Percentiles rank a stretch among this genome's conserved stretches.
phyloP scores from a whole-genome alignment of 768 basidiomycete species.

The Dioszegia hungarica region DNA sequence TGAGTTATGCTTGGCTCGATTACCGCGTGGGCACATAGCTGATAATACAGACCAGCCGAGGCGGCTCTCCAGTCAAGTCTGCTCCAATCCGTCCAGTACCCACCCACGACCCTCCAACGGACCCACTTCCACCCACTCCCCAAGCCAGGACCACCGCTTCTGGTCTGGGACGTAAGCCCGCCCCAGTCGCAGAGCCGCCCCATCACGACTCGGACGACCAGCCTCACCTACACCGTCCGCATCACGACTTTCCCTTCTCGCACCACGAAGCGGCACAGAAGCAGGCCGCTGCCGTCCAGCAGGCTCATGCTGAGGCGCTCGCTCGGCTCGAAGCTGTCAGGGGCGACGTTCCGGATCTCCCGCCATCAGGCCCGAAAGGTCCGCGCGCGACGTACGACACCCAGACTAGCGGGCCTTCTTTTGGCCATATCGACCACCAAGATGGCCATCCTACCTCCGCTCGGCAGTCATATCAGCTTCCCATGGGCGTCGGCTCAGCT shows the following conservation, averaged over 20 bases:
- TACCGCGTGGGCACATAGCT: not conserved
- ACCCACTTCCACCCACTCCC: constrained; percentile 12
- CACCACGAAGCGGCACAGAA: constrained; percentile 27
- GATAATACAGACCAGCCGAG: constrained; percentile 1
- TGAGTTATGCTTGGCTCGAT: constrained; percentile 1
- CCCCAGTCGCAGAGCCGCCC: constrained; percentile 9
- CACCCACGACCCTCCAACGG: constrained; percentile 2
- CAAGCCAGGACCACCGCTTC: not conserved
- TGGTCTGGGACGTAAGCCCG: constrained; percentile 6
- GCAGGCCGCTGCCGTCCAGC: constrained; percentile 29
- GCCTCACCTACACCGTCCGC: constrained; percentile 30
- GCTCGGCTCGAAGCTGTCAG: constrained; percentile 27
- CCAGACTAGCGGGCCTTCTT: constrained; percentile 39
- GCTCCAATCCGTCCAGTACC: constrained; percentile 1
- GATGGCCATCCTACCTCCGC: constrained; percentile 27
- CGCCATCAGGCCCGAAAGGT: constrained; percentile 12
- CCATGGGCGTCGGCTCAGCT: not conserved
- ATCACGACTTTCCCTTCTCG: constrained; percentile 35
- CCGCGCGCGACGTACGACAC: constrained; percentile 39
- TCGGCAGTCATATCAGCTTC: constrained; percentile 8
- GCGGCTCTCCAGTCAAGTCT: constrained; percentile 12
- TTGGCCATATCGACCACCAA: constrained; percentile 38
- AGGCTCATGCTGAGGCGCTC: constrained; percentile 27
- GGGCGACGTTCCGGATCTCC: not conserved
- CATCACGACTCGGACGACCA: not conserved